Evolutionary conservation across 2,329 filamentous ascomycete genomes (phyloP), one percentile per base, ranked within the genome.

Genomic region (Pseudogymnoascus sp.): DNA sequence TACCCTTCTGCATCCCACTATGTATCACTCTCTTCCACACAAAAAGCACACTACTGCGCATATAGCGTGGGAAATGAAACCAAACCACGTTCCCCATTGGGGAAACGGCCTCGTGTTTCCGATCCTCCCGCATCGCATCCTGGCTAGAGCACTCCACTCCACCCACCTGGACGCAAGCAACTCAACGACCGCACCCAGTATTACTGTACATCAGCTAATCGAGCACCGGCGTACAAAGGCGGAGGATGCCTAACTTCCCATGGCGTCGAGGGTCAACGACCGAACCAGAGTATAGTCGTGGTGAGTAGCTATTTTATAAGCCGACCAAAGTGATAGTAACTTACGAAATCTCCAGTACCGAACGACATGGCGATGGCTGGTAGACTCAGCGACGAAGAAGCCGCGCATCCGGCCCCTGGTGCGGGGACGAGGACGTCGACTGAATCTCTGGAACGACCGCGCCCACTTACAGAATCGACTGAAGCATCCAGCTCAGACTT

Each of bases 381-480:
- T 21, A 56, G 50, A 56, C 50, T 42, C 59, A 65, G 63, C 59
- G 68, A 70, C 19, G 66, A 68, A 61, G 69, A 68, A 29, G 64
- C 64, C 53, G 66, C 64, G 14, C 59, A 24, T 69, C 69, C 38
- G 63, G 63, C 21, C 37, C 44, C 26, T 61, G 67, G 13, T 61
- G 65, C 53, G 64, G 68, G 59, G 62, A 63, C 8, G 16, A 62
- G 72, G 16, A 63, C n/a, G 19, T 61, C 29, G n/a, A 64, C 37
- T 24, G 24, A 13, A 44, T 62, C 26, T 24, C 59, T 29, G 14
- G 40, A 35, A 33, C 50, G n/a, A 6, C 50, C 50, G 1, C 50
- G 29, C 19, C 50, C 50, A 56, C n/a, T 13, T 16, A 56, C 50
- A n/a, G 50, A 56, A 26, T 6, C 14, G 7, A 33, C 50, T 1